phyloP scores from a whole-genome alignment of 2,329 filamentous ascomycete genomes.

The Raffaelea arxii region DNA sequence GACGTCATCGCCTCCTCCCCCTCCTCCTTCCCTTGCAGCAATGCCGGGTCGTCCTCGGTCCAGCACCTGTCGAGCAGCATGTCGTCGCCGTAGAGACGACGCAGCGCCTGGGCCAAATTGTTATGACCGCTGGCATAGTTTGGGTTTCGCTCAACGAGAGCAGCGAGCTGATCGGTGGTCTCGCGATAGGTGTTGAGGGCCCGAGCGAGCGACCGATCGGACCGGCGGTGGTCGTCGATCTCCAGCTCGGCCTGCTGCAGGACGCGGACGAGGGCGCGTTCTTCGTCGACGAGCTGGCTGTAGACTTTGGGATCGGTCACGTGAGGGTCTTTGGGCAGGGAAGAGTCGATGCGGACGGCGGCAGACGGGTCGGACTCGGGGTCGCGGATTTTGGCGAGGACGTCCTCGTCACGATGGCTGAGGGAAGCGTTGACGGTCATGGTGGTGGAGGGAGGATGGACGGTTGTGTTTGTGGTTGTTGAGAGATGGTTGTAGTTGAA shows the following conservation, averaged over 20 bases:
- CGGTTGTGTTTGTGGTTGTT: neutral
- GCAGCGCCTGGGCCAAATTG: slow-evolving; percentile 60
- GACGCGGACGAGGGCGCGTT: slow-evolving; percentile 42
- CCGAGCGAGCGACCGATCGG: slow-evolving; percentile 20
- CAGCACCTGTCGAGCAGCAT: slow-evolving; percentile 38
- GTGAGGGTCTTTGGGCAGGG: slow-evolving; percentile 47
- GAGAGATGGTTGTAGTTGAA: no score
- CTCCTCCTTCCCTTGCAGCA: no score
- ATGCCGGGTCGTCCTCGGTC: no score
- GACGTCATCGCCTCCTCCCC: no score
- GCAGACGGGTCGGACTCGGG: slow-evolving; percentile 51
- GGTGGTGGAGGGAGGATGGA: no score
- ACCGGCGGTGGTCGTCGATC: slow-evolving; percentile 35
- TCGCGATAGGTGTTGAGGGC: slow-evolving; percentile 35
- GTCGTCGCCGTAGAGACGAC: slow-evolving; percentile 53
- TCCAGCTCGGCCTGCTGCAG: slow-evolving; percentile 48
- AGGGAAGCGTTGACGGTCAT: slow-evolving; percentile 26
- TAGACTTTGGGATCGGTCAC: slow-evolving; percentile 42
- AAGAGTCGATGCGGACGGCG: slow-evolving; percentile 43
- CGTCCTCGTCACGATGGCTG: slow-evolving; percentile 48
- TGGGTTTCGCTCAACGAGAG: slow-evolving; percentile 48
- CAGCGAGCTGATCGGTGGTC: slow-evolving; percentile 39
- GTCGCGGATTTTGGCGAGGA: slow-evolving; percentile 58
- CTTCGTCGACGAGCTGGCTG: slow-evolving; percentile 36
- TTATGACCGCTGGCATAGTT: slow-evolving; percentile 64